Evolutionary conservation across 2,329 filamentous ascomycete genomes (phyloP).

Genomic region (Hypoxylon sp.): DNA sequence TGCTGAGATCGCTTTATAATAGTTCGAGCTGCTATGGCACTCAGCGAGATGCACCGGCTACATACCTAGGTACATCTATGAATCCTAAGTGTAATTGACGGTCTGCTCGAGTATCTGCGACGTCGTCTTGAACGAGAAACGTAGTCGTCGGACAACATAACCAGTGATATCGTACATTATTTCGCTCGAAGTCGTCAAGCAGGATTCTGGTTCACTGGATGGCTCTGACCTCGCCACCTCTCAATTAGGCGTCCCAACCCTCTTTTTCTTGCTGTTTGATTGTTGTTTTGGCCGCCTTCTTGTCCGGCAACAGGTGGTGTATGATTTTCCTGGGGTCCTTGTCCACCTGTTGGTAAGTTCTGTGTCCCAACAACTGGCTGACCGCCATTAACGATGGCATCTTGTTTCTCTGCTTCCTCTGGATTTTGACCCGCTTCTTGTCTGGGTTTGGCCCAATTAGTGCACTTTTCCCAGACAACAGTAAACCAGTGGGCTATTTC

Average conservation of each 20-base stretch:
- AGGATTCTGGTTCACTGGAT: neutral
- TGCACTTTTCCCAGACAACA: neutral
- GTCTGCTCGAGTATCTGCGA: no score
- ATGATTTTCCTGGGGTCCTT: neutral
- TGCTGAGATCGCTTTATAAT: no score
- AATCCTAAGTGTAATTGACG: no score
- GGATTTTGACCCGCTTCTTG: neutral
- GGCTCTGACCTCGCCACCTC: neutral
- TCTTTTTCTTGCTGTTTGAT: neutral
- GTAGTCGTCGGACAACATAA: no score
- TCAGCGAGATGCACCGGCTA: no score
- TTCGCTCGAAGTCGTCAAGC: neutral
- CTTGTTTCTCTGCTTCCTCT: neutral
- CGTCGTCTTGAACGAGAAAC: no score
- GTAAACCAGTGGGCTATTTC: neutral
- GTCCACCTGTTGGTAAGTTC: neutral
- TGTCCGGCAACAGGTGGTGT: neutral
- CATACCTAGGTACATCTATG: no score
- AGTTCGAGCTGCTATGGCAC: no score
- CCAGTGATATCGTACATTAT: no score
- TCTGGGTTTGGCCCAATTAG: neutral
- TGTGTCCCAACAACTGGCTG: neutral
- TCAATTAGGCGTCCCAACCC: neutral
- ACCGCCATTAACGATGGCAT: neutral
- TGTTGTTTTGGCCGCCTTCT: neutral